A percentile compares a stretch with the other conserved stretches of the same genome.
Evolutionary conservation across 768 basidiomycete species (phyloP).

Genomic region (Termitomyces sp.): DNA sequence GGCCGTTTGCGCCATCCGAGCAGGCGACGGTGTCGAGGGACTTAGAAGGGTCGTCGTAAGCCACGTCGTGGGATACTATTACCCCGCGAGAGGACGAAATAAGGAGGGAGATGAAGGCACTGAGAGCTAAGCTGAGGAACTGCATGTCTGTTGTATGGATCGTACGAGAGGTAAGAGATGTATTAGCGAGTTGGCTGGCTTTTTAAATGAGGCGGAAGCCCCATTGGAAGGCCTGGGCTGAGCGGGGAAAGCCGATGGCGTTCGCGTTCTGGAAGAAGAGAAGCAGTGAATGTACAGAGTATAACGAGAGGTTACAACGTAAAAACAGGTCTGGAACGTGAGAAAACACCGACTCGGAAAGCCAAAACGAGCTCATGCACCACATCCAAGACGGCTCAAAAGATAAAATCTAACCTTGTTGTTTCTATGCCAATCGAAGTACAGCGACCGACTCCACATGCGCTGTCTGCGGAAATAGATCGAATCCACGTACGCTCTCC

Average conservation of each 20-base stretch:
- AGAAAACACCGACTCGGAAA: neutral
- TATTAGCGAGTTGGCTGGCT: too few relatives aligned
- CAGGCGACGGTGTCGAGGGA: slow-evolving; percentile 39
- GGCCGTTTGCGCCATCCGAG: slow-evolving; percentile 43
- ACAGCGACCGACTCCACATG: slow-evolving; percentile 87
- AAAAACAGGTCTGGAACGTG: neutral
- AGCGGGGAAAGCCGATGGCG: neutral
- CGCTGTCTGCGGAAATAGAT: slow-evolving; percentile 94
- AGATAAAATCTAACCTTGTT: neutral
- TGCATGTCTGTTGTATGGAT: slow-evolving; percentile 23
- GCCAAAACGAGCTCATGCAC: neutral
- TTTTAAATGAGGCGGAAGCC: neutral
- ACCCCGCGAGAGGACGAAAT: slow-evolving; percentile 3
- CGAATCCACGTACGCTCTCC: slow-evolving; percentile 84
- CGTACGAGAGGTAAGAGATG: neutral
- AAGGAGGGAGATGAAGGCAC: slow-evolving; percentile 17
- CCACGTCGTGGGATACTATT: slow-evolving; percentile 29
- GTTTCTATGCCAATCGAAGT: slow-evolving; percentile 38
- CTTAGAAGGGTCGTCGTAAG: slow-evolving; percentile 29
- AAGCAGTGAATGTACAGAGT: neutral
- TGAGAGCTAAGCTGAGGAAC: slow-evolving; percentile 18
- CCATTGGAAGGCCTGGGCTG: neutral
- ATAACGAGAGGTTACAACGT: neutral
- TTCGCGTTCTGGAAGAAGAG: neutral
- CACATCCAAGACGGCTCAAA: neutral